Evolutionary conservation across 192 early-diverging fungal genomes (phyloP).

Genomic region (Polychytrium aggregatum): DNA sequence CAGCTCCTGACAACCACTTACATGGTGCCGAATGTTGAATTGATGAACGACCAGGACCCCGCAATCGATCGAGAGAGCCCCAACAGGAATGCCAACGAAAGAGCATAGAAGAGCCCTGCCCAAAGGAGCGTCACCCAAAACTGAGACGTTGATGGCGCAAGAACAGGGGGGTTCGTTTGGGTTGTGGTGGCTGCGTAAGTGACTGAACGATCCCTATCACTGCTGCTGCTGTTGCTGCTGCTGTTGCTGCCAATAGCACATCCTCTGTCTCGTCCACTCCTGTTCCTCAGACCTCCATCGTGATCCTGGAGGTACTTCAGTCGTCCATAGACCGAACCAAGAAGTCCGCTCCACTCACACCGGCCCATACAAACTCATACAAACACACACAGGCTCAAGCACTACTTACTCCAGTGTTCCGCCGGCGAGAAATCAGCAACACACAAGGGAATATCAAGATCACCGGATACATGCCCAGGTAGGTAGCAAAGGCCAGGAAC

Average conservation of each 20-base stretch:
- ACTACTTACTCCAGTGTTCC: no score
- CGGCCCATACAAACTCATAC: not conserved
- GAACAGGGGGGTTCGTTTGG: no score
- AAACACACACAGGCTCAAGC: not conserved
- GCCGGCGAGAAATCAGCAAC: slow-evolving; percentile 27
- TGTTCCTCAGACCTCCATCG: not conserved
- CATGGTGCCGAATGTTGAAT: slow-evolving; percentile 61
- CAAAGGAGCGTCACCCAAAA: slow-evolving; percentile 10
- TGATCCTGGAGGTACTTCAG: not conserved
- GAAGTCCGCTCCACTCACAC: not conserved
- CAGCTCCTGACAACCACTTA: no score
- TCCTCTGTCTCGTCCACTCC: not conserved
- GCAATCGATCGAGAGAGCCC: slow-evolving; percentile 44
- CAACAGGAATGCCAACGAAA: slow-evolving; percentile 35
- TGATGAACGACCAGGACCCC: slow-evolving; percentile 60
- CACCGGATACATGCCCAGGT: slow-evolving; percentile 77
- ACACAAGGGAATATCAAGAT: slow-evolving; percentile 60
- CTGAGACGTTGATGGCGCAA: no score
- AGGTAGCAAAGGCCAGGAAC: slow-evolving; percentile 67
- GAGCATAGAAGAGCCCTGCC: slow-evolving; percentile 17
- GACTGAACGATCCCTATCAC: slow-evolving; percentile 1
- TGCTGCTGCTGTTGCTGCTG: no score
- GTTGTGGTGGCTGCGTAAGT: not conserved
- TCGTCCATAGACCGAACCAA: not conserved
- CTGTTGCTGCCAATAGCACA: not conserved